Evolutionary conservation across 1,284 basidiomycete genomes (phyloP).

Genomic region (Ceraceosorus guamensis): DNA sequence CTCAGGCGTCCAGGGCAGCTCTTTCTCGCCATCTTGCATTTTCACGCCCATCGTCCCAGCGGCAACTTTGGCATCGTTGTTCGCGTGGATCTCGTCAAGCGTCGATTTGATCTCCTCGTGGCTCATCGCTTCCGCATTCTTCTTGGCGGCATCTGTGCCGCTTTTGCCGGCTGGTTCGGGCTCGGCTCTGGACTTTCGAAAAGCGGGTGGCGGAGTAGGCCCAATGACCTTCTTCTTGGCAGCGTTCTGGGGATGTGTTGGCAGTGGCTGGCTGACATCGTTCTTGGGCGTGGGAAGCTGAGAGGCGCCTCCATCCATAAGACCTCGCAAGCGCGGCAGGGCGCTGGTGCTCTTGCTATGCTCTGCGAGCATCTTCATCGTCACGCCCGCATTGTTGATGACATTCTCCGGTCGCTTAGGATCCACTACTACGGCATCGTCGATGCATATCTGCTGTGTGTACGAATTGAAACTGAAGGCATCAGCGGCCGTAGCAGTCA

Average conservation of each 20-base stretch:
- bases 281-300: not conserved
- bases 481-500: not conserved
- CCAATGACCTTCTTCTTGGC: not conserved
- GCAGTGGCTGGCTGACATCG: too few species aligned
- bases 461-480: constrained; percentile 6
- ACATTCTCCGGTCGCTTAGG: constrained; percentile 5
- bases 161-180: too few species aligned
- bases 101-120: not conserved
- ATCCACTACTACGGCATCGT: constrained; percentile 6
- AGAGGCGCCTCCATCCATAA: not conserved
- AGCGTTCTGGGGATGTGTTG: not conserved
- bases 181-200: too few species aligned
- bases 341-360: constrained; percentile 1
- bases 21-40: not conserved
- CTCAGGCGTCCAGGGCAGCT: constrained; percentile 1
- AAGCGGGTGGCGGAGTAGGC: too few species aligned
- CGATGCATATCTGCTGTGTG: constrained; percentile 9
- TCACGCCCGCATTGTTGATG: constrained; percentile 4
- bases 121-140: not conserved
- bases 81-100: not conserved
- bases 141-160: constrained; percentile 2
- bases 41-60: not conserved
- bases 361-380: constrained; percentile 7
- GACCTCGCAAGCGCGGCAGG: not conserved
- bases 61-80: not conserved